phyloP scores from a whole-genome alignment of 805 yeast genomes.

The Myxozyma nipponensis region DNA sequence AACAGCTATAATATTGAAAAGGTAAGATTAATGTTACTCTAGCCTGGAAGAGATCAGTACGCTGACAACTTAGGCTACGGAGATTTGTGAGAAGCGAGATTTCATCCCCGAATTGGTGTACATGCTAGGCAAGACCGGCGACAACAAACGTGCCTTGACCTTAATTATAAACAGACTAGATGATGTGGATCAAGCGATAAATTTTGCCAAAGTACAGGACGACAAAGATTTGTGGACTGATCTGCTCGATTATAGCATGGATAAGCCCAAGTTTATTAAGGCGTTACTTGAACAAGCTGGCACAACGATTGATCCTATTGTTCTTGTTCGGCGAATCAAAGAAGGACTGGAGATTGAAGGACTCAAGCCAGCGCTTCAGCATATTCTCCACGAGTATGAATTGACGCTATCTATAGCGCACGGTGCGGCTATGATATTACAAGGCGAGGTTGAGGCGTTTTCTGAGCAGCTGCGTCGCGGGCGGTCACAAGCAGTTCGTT shows the following conservation, averaged over 20 bases:
- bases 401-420: slow-evolving; percentile 34
- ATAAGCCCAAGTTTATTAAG: slow-evolving; percentile 70
- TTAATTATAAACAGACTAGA: slow-evolving; percentile 71
- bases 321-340: slow-evolving; percentile 64
- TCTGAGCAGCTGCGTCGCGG: slow-evolving; percentile 20
- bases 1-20: slow-evolving; percentile 59
- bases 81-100: slow-evolving; percentile 52
- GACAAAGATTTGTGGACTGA: slow-evolving; percentile 80
- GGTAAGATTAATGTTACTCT: slow-evolving; percentile 1
- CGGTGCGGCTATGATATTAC: slow-evolving; percentile 13
- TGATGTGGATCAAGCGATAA: slow-evolving; percentile 77
- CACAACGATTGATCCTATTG: slow-evolving; percentile 55
- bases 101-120: slow-evolving; percentile 72
- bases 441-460: slow-evolving; percentile 15
- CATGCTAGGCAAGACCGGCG: slow-evolving; percentile 77
- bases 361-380: slow-evolving; percentile 54
- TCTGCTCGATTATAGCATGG: slow-evolving; percentile 64
- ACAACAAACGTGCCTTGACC: slow-evolving; percentile 66
- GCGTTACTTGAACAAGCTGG: slow-evolving; percentile 69
- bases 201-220: slow-evolving; percentile 63
- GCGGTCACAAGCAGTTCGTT: slow-evolving; percentile 25
- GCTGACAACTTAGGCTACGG: slow-evolving; percentile 48
- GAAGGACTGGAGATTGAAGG: slow-evolving; percentile 59
- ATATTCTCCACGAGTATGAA: slow-evolving; percentile 62
- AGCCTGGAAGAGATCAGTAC: neutral